Percentiles rank a stretch among this genome's conserved stretches.
Conservation (phyloP, 2,329 filamentous ascomycete species). For the Sphaerostilbella broomeana region DNA sequence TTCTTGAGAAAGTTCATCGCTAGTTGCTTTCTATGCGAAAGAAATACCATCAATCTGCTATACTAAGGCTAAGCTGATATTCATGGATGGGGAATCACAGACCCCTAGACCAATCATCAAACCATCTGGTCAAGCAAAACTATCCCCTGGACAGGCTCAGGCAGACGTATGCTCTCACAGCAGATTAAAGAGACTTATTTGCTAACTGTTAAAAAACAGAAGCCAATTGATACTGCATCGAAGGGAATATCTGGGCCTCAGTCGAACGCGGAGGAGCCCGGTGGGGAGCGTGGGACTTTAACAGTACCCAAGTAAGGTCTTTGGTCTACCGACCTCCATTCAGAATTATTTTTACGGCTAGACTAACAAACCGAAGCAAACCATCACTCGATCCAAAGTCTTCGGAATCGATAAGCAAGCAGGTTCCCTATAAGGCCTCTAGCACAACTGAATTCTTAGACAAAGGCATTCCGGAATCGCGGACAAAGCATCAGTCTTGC, state of each 20-base stretch:
- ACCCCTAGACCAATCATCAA: constrained; percentile 18
- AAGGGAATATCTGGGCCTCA: background rate
- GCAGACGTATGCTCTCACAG: background rate
- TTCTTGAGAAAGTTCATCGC: background rate
- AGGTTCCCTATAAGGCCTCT: background rate
- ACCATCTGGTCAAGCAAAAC: constrained; percentile 15
- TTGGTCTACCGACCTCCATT: background rate
- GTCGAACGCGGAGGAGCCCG: background rate
- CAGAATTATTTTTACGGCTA: background rate
- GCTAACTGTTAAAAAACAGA: background rate
- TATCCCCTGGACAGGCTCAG: background rate
- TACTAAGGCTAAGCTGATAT: constrained; percentile 21
- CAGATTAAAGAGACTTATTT: background rate
- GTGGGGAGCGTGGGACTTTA: background rate
- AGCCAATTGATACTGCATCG: background rate
- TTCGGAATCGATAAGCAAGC: background rate
- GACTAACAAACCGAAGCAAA: background rate
- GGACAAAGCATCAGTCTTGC: too few relatives aligned
- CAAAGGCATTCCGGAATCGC: too few relatives aligned
- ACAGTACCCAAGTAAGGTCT: background rate
- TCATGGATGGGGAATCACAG: constrained; percentile 21
- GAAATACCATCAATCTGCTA: constrained; percentile 17
- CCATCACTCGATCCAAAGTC: too few relatives aligned
- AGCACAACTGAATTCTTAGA: background rate
- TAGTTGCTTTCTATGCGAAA: constrained; percentile 12